Base-by-base conservation (phyloP, 306 rosid genomes). In the Fragaria vesca region DNA sequence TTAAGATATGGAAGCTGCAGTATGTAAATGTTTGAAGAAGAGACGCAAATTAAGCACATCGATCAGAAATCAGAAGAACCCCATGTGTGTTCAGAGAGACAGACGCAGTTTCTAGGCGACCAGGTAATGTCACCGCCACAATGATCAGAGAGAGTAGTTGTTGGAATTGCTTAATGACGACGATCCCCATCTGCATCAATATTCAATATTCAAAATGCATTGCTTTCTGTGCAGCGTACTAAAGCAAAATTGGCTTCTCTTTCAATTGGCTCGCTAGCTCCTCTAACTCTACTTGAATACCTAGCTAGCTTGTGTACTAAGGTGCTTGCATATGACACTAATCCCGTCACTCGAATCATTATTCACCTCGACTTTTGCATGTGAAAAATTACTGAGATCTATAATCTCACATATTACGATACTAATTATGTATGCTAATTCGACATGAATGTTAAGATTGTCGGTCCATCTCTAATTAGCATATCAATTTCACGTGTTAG, bases 221-320 rank as follows among this genome's bases (percentile, higher is more conserved):
- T 70, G 54, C 83, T 74, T 81, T 81, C 72, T 43, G 78, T 73
- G 82, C 83, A 66, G 81, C 34, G 71, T 58, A 66, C 68, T 43
- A 61, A 28, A 54, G 46, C 10, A 43, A 9, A 11, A 0, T 1
- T 6, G 45, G 9, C 73, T 26, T 63, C 17, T 52, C 60, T 74
- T 79, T 15, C 45, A 21, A 57, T 71, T 83, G 66, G 66, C 34
- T 70, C 7, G 8, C 45, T 42, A 42, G 8, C 45, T 42, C 16
- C 43, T 32, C 43, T 30, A 13, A 8, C n/a, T 18, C 21, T 42
- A 8, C 45, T 8, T 43, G 47, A 7, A 18, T 17, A 20, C 9
- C 24, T 18, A 2, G 13, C 16, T 4, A 58, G 65, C 65, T 58
- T 21, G 65, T 11, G 15, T 51, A 32, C 36, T 32, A 17, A 51